These are phyloP conservation scores for Nasturtium officinale DNA, from an alignment of 345 rosid genomes.

Conservation along the genomic window DNA sequence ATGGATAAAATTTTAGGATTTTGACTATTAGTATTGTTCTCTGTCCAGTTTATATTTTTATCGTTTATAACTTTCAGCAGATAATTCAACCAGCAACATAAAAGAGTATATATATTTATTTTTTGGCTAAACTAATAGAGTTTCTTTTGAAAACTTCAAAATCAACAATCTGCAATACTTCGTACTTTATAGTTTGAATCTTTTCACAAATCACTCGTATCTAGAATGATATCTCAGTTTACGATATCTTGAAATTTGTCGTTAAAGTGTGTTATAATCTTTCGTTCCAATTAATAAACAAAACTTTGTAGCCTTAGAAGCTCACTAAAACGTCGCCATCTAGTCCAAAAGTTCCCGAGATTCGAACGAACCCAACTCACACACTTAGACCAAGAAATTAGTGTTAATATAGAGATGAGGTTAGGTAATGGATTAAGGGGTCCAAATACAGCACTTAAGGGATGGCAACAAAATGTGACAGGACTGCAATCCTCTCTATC, in stretches of 20 bases:
- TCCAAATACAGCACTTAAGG: conserved; percentile 27
- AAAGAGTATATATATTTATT: no score
- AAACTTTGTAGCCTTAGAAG: conserved; percentile 6
- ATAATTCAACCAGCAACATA: background rate
- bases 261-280: conserved; percentile 2
- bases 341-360: background rate
- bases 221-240: background rate
- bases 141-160: background rate
- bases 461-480: conserved; percentile 43
- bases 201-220: background rate
- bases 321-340: conserved; percentile 5
- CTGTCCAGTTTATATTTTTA: background rate
- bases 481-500: conserved; percentile 32
- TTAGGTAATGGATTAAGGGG: conserved; percentile 42
- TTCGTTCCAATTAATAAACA: background rate
- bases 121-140: no score
- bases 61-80: background rate
- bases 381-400: conserved; percentile 30
- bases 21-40: background rate
- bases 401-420: conserved; percentile 38
- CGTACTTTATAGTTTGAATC: background rate
- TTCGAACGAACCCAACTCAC: conserved; percentile 39
- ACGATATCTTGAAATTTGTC: background rate
- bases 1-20: background rate
- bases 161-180: background rate